phyloP scores from a whole-genome alignment of 1,139 yeast species.

The Yarrowia galli region DNA sequence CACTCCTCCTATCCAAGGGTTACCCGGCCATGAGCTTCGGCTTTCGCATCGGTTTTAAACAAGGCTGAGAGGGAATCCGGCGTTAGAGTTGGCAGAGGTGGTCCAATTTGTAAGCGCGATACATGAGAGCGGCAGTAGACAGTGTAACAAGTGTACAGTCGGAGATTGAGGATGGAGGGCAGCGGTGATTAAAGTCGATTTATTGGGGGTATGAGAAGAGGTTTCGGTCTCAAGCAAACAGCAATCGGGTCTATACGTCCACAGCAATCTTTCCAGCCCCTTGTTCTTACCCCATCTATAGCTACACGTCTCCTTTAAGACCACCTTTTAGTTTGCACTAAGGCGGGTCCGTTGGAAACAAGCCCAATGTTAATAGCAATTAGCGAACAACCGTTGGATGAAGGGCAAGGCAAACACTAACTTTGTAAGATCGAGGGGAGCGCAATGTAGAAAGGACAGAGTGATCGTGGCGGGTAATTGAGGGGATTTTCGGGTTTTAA shows the following conservation, averaged over 20 bases:
- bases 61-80: neutral
- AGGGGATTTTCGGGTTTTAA: too few species aligned
- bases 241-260: too few species aligned
- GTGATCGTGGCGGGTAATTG: too few species aligned
- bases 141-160: neutral
- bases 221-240: too few species aligned
- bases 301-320: neutral
- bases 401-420: slow-evolving; percentile 26
- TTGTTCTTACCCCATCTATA: too few species aligned
- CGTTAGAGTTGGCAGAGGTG: slow-evolving; percentile 1
- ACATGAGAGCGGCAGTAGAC: neutral
- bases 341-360: slow-evolving; percentile 25
- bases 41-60: slow-evolving; percentile 27
- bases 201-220: too few species aligned
- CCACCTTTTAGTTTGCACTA: slow-evolving; percentile 8
- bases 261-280: too few species aligned
- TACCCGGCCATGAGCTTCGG: slow-evolving; percentile 35
- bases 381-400: slow-evolving; percentile 34
- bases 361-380: slow-evolving; percentile 9
- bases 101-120: slow-evolving; percentile 11
- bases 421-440: slow-evolving; percentile 1
- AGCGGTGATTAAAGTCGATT: neutral
- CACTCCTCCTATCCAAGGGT: neutral
- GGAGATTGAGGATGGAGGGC: neutral
- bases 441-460: too few species aligned